A percentile compares a stretch with the other conserved stretches of the same genome.
These are phyloP conservation scores for Rachicladosporium sp. DNA, from an alignment of 2,329 filamentous ascomycete species.

Conservation along the genomic window DNA sequence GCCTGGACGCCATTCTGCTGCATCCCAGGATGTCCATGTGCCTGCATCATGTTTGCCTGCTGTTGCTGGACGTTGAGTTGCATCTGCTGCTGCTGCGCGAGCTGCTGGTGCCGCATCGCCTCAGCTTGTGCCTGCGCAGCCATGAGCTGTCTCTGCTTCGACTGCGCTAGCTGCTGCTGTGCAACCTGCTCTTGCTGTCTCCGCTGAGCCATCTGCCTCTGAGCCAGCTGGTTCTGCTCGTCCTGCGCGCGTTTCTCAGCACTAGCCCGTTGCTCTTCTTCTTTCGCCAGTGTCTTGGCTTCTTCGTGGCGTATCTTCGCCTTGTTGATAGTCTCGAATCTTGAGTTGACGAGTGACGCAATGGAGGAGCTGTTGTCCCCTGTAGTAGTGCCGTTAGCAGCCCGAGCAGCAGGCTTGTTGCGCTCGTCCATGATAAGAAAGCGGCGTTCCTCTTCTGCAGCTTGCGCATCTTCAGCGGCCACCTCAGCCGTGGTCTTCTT, in stretches of 20 bases:
- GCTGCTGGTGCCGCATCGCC: constrained; percentile 4
- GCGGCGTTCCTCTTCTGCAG: constrained; percentile 77
- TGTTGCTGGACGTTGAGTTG: constrained; percentile 20
- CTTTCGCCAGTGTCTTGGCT: constrained; percentile 45
- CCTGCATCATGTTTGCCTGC: constrained; percentile 20
- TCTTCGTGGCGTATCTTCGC: constrained; percentile 49
- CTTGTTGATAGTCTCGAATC: constrained; percentile 81
- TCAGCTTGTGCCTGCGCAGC: constrained; percentile 1
- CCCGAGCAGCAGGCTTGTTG: constrained; percentile 48
- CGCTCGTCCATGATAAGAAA: constrained; percentile 90
- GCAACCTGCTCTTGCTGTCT: constrained; percentile 28
- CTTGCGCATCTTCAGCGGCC: constrained; percentile 84
- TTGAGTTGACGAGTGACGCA: constrained; percentile 70
- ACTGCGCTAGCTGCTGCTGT: constrained; percentile 14
- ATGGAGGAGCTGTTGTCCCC: constrained; percentile 60
- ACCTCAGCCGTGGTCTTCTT: constrained; percentile 93
- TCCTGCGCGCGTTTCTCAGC: constrained; percentile 24
- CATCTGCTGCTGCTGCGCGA: constrained; percentile 9
- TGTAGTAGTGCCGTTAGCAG: constrained; percentile 48
- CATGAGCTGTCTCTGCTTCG: constrained; percentile 20
- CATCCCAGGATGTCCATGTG: no score
- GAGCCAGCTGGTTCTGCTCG: constrained; percentile 36
- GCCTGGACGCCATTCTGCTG: constrained; percentile 34
- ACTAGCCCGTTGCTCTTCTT: constrained; percentile 43
- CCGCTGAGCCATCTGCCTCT: constrained; percentile 33